phyloP scores from a whole-genome alignment of 2,329 filamentous ascomycete genomes.

The Epichloe brachyelytri region DNA sequence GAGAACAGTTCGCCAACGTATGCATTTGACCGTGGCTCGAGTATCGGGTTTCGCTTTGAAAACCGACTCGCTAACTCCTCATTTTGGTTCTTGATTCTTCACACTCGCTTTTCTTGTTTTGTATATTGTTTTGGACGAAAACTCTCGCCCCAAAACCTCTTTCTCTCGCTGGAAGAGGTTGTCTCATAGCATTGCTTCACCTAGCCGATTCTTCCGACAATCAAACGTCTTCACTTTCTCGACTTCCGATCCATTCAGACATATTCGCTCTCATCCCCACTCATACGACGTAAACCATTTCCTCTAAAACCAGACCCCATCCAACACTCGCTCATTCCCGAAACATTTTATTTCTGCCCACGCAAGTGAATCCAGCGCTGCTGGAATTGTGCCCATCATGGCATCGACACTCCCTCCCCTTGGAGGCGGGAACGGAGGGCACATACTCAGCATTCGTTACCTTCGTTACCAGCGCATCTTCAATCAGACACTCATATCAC shows the following conservation, averaged over 20 bases:
- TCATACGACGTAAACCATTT: background rate
- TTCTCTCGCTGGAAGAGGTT: background rate
- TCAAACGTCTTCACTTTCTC: background rate
- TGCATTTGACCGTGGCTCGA: slow-evolving; percentile 2
- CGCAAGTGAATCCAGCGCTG: background rate
- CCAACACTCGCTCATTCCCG: background rate
- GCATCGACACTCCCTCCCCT: slow-evolving; percentile 43
- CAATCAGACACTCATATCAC: slow-evolving; percentile 70
- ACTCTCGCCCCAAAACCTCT: background rate
- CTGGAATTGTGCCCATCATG: slow-evolving; percentile 34
- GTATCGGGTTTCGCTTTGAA: background rate
- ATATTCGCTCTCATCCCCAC: background rate
- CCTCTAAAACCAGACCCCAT: background rate
- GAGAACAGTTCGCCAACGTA: background rate
- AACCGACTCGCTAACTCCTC: background rate
- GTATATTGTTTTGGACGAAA: background rate
- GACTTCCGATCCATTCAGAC: background rate
- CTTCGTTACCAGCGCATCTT: slow-evolving; percentile 71
- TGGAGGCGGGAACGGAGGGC: slow-evolving; percentile 38
- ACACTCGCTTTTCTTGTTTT: slow-evolving; percentile 2
- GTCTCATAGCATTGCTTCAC: background rate
- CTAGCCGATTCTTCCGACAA: background rate
- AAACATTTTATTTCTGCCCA: background rate
- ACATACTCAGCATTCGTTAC: slow-evolving; percentile 76
- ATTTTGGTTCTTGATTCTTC: background rate